phyloP scores from a whole-genome alignment of 2,329 filamentous ascomycete species.

The Exophiala viscosa region DNA sequence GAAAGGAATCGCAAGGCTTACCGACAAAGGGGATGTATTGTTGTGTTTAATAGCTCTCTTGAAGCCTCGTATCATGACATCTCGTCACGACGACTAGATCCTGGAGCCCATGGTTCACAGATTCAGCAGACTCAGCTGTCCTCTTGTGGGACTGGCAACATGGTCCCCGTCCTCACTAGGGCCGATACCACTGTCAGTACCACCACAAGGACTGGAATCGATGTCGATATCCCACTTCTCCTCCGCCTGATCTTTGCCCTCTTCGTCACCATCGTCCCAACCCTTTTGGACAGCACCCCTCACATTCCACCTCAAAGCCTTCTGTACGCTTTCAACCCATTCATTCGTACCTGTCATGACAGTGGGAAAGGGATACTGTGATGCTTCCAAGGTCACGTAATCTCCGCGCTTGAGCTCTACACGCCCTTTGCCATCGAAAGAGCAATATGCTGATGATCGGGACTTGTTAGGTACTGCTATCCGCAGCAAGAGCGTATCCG shows the following conservation, averaged over 20 bases:
- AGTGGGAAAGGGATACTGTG: slow-evolving; percentile 94
- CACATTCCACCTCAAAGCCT: slow-evolving; percentile 92
- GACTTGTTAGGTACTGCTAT: slow-evolving; percentile 81
- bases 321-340: slow-evolving; percentile 94
- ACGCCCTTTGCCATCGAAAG: slow-evolving; percentile 94
- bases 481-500: slow-evolving; percentile 86
- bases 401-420: slow-evolving; percentile 91
- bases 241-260: slow-evolving; percentile 39
- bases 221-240: slow-evolving; percentile 93
- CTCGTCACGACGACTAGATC: background rate
- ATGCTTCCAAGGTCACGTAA: slow-evolving; percentile 92
- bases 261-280: slow-evolving; percentile 55
- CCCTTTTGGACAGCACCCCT: slow-evolving; percentile 87
- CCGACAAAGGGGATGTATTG: background rate
- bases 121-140: slow-evolving; percentile 70
- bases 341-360: slow-evolving; percentile 85
- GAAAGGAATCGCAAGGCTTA: background rate
- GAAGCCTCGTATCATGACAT: background rate
- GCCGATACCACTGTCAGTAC: slow-evolving; percentile 46
- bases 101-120: slow-evolving; percentile 40
- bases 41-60: background rate
- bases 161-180: slow-evolving; percentile 63
- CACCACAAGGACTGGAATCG: slow-evolving; percentile 48
- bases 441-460: slow-evolving; percentile 90
- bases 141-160: slow-evolving; percentile 57